phyloP scores from a whole-genome alignment of 768 basidiomycete genomes.

The Atractiella rhizophila region DNA sequence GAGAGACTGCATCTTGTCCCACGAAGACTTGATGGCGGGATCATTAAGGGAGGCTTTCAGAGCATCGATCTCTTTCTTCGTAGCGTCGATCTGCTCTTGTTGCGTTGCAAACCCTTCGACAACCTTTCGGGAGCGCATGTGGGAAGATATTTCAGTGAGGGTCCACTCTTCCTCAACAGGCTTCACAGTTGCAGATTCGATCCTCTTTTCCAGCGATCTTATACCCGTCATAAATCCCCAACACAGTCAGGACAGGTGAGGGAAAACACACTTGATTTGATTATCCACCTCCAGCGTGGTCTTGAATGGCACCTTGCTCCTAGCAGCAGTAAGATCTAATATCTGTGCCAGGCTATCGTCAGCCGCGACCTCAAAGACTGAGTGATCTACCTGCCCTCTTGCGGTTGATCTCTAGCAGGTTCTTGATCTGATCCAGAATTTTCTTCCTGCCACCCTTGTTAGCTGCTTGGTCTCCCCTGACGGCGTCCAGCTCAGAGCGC shows the following conservation, averaged over 20 bases:
- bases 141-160: slow-evolving; percentile 51
- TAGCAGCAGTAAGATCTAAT: slow-evolving; percentile 59
- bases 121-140: slow-evolving; percentile 41
- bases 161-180: slow-evolving; percentile 88
- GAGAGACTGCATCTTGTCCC: slow-evolving; percentile 55
- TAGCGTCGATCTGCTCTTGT: slow-evolving; percentile 55
- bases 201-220: slow-evolving; percentile 37
- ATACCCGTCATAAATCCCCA: background rate
- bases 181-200: slow-evolving; percentile 76
- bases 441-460: slow-evolving; percentile 46
- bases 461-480: slow-evolving; percentile 52
- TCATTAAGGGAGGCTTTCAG: slow-evolving; percentile 66
- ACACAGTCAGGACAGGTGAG: slow-evolving; percentile 1
- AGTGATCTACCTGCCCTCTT: slow-evolving; percentile 39
- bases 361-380: too few species aligned
- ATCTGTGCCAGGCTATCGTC: slow-evolving; percentile 33
- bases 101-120: slow-evolving; percentile 60
- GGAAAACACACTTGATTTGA: slow-evolving; percentile 43
- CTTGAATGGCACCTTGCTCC: slow-evolving; percentile 52
- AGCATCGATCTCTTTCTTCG: slow-evolving; percentile 46
- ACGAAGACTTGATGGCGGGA: slow-evolving; percentile 56
- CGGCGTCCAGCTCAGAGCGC: slow-evolving; percentile 50
- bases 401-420: slow-evolving; percentile 45
- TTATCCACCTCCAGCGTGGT: slow-evolving; percentile 60
- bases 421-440: slow-evolving; percentile 49